phyloP scores from a whole-genome alignment of 192 early-diverging fungal species.

The Linnemannia hyalina region DNA sequence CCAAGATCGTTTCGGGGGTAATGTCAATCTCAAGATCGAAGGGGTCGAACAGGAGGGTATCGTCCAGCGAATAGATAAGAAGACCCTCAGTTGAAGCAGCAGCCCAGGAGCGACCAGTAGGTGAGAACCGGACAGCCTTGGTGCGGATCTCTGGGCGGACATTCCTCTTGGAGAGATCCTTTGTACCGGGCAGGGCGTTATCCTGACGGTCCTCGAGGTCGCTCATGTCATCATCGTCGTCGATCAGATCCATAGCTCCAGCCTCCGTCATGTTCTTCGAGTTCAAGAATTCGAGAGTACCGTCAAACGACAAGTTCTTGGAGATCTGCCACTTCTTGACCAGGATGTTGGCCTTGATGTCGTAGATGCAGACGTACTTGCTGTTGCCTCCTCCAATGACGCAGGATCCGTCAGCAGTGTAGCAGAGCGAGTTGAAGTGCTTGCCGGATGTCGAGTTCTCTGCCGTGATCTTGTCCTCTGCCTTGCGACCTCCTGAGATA shows the following conservation, averaged over 20 bases:
- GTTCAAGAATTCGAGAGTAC: constrained; percentile 91
- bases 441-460: constrained; percentile 88
- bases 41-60: constrained; percentile 94
- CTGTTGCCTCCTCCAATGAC: constrained; percentile 95
- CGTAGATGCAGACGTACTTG: constrained; percentile 97
- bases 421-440: constrained; percentile 93
- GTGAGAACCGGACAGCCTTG: constrained; percentile 90
- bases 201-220: constrained; percentile 90
- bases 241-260: constrained; percentile 86
- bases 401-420: constrained; percentile 93
- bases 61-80: constrained; percentile 95
- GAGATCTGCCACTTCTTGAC: constrained; percentile 94
- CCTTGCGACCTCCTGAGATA: constrained; percentile 89
- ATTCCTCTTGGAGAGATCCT: constrained; percentile 84
- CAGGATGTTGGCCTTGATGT: constrained; percentile 77
- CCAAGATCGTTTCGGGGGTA: constrained; percentile 88
- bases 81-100: constrained; percentile 97
- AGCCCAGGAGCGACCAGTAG: constrained; percentile 95
- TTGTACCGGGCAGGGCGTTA: constrained; percentile 88
- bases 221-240: constrained; percentile 85
- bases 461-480: constrained; percentile 82
- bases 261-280: constrained; percentile 95
- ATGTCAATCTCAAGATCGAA: constrained; percentile 98
- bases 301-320: constrained; percentile 93
- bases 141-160: constrained; percentile 87